Percentiles rank a stretch among this genome's conserved stretches.
These are phyloP conservation scores for Ceratocystis cubensis DNA, from an alignment of 2,329 filamentous ascomycete species.

Conservation along the genomic window DNA sequence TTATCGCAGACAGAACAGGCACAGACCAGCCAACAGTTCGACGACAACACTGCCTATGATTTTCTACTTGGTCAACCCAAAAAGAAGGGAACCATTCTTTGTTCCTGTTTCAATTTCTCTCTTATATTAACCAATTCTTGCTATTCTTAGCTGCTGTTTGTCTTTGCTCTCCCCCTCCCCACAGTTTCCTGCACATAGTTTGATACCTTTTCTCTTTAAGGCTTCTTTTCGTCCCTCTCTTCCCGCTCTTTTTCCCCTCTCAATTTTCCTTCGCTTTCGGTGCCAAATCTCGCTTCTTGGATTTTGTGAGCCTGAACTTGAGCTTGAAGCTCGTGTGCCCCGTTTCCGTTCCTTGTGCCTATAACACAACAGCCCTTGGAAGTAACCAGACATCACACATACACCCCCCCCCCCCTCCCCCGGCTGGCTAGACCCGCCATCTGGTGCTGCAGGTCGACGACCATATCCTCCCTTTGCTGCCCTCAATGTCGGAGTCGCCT, in stretches of 20 bases:
- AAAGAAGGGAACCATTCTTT: no score
- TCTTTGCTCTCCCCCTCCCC: no score
- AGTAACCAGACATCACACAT: not conserved
- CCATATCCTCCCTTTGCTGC: slow-evolving; percentile 4
- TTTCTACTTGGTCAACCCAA: no score
- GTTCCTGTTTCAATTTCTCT: no score
- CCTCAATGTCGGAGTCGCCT: slow-evolving; percentile 22
- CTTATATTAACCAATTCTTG: no score
- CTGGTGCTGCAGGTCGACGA: slow-evolving; percentile 4
- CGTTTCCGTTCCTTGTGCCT: not conserved
- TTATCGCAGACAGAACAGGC: no score
- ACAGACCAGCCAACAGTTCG: no score
- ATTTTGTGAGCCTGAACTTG: not conserved
- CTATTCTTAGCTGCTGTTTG: no score
- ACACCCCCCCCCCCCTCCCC: not conserved
- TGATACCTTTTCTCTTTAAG: not conserved
- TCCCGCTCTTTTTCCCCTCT: not conserved
- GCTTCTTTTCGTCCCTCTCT: not conserved
- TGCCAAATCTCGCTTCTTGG: not conserved
- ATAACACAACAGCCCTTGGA: not conserved
- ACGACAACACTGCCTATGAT: no score
- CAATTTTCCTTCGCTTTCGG: not conserved
- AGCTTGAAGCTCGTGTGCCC: not conserved
- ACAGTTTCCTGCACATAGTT: no score
- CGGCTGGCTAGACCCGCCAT: not conserved